phyloP scores from a whole-genome alignment of 768 basidiomycete species.

The Strobilomyces confusus region DNA sequence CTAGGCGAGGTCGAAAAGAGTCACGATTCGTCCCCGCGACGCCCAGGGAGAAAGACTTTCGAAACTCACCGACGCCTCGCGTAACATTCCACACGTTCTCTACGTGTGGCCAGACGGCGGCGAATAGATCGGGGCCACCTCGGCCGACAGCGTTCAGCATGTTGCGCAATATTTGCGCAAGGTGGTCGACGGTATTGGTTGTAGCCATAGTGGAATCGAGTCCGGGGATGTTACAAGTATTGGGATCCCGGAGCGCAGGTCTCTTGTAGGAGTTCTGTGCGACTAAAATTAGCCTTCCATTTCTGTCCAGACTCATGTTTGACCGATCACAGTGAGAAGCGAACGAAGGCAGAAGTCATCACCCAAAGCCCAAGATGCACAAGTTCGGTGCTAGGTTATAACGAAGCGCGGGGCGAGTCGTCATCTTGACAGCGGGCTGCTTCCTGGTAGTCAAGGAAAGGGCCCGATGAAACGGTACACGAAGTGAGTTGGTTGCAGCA shows the following conservation, averaged over 20 bases:
- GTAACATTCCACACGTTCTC: background rate
- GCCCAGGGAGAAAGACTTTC: background rate
- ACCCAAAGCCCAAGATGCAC: too few species aligned
- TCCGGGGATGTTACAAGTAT: background rate
- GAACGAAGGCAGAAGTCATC: too few species aligned
- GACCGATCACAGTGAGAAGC: too few species aligned
- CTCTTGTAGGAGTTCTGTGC: slow-evolving; percentile 4
- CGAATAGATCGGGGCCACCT: background rate
- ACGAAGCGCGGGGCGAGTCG: too few species aligned
- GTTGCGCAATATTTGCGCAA: rapidly evolving
- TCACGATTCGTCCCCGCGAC: background rate
- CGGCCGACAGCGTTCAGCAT: rapidly evolving
- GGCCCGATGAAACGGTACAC: too few species aligned
- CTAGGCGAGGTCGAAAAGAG: background rate
- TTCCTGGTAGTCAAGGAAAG: too few species aligned
- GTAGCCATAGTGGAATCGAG: background rate
- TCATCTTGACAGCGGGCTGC: too few species aligned
- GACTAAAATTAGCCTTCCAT: background rate
- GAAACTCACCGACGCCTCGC: background rate
- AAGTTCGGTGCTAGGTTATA: too few species aligned
- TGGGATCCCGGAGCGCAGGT: background rate
- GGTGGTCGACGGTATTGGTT: too few species aligned
- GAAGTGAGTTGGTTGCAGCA: too few species aligned
- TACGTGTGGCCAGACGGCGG: background rate
- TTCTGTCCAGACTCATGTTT: background rate